Evolutionary conservation across 23 red algal species (phyloP), one percentile per base, ranked within the genome.

Genomic region (Chondrus crispus): DNA sequence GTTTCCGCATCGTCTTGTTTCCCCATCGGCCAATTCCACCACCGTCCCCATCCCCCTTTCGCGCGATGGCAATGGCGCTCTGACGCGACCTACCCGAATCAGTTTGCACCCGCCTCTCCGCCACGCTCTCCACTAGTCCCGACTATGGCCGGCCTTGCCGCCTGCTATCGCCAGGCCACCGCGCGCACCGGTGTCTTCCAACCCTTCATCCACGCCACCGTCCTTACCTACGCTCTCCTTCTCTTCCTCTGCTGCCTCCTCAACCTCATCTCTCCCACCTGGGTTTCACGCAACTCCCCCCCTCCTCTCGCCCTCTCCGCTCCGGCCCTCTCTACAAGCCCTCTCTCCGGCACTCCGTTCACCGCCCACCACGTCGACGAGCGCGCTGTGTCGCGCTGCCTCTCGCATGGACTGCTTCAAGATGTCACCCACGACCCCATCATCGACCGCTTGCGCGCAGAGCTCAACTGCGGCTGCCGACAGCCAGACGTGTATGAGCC

Each of bases 391-490:
- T 81, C 89, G 32, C 89, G 79, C 11, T 92, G 89, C 58, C 62
- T 92, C 29, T 54, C 89, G 30, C 89, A 77, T 53, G 89, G 89
- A 16, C 76, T 92, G 24, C 71, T 92, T 75, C 76, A 78, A 7
- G 76, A 63, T 4, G 47, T 90, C 36, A 46, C 69, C 58, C 68
- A 82, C 33, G 62, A 82, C 55, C 89, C 92, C 30, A 72, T 87
- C 24, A 52, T 94, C 82, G 45, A 22, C 45, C 92, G 92, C 47
- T 68, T 87, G 35, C 92, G 92, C 24, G 92, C 80, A 4, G 92
- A 94, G 54, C 60, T 82, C 68, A 54, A 73, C 69, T 94, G 92
- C 83, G 82, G 92, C 33, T 94, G 92, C 71, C 50, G 82, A 41
- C 58, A 71, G 30, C 82, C 92, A 2, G 92, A 86, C 10, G 84